A percentile compares a stretch with the other conserved stretches of the same genome.
Conservation (phyloP, 2,329 filamentous ascomycete species). For the Aspergillus glaucus region DNA sequence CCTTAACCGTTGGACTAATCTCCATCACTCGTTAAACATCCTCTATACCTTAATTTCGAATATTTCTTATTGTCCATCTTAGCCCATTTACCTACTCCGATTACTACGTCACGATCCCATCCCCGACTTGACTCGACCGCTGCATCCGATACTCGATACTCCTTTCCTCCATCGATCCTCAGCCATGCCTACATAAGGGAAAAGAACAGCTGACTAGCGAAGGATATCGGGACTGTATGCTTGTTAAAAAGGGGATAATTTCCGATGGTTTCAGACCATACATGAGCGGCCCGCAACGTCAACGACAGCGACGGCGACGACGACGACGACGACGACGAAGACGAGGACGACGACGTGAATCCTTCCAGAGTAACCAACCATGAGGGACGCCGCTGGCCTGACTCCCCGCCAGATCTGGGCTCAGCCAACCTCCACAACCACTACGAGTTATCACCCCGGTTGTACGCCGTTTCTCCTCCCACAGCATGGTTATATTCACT, state of each 20-base stretch:
- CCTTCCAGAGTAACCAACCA: slow-evolving; percentile 17
- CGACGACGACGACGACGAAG: neutral
- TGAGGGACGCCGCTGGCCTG: slow-evolving; percentile 28
- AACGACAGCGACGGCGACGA: neutral
- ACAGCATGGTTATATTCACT: slow-evolving; percentile 44
- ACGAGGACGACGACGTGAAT: slow-evolving; percentile 6
- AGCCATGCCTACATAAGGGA: neutral
- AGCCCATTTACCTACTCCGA: neutral
- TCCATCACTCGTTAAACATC: too few species aligned
- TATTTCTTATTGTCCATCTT: slow-evolving; percentile 2
- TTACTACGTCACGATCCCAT: neutral
- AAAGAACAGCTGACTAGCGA: neutral
- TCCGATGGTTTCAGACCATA: slow-evolving; percentile 5
- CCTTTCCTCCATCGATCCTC: neutral
- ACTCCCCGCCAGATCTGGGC: slow-evolving; percentile 37
- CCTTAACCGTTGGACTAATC: too few species aligned
- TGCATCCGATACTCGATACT: neutral
- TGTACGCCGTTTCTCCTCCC: slow-evolving; percentile 60
- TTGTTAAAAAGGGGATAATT: neutral
- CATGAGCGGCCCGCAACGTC: neutral
- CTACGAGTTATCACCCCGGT: slow-evolving; percentile 37
- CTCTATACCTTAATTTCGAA: neutral
- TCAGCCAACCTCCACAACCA: slow-evolving; percentile 31
- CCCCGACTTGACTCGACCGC: neutral
- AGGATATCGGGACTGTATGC: neutral